Evolutionary conservation across 208 protist genomes (phyloP).

Genomic region (Trypanosoma rangeli): DNA sequence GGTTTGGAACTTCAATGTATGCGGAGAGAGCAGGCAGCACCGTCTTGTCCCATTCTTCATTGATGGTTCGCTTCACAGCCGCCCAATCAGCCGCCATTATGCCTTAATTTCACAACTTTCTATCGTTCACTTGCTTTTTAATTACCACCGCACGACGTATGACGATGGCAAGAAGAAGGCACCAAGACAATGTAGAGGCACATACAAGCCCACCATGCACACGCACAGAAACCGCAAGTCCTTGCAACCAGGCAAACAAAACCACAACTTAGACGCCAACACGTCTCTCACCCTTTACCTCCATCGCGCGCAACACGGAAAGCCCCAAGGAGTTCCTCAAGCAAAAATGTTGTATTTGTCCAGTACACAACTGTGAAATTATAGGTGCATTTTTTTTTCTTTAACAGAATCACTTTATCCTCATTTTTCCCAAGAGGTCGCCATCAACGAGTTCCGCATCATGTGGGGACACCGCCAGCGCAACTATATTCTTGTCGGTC

Average conservation of each 20-base stretch:
- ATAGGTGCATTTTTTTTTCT: constrained; percentile 5
- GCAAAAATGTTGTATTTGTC: no score
- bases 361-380: background rate
- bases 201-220: no score
- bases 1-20: constrained; percentile 94
- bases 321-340: no score
- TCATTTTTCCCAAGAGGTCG: constrained; percentile 21
- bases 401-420: background rate
- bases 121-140: background rate
- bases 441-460: constrained; percentile 16
- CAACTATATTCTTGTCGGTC: background rate
- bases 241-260: no score
- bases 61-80: constrained; percentile 48
- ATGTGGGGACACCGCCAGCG: background rate
- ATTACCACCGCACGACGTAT: no score
- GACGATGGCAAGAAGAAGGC: background rate
- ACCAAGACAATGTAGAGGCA: background rate
- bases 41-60: constrained; percentile 81
- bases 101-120: background rate
- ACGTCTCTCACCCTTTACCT: no score
- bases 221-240: no score
- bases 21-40: constrained; percentile 79
- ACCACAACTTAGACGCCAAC: no score
- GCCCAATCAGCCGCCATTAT: constrained; percentile 44
- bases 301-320: no score